phyloP scores from a whole-genome alignment of 2,329 filamentous ascomycete genomes.

The Aureobasidium sp. region DNA sequence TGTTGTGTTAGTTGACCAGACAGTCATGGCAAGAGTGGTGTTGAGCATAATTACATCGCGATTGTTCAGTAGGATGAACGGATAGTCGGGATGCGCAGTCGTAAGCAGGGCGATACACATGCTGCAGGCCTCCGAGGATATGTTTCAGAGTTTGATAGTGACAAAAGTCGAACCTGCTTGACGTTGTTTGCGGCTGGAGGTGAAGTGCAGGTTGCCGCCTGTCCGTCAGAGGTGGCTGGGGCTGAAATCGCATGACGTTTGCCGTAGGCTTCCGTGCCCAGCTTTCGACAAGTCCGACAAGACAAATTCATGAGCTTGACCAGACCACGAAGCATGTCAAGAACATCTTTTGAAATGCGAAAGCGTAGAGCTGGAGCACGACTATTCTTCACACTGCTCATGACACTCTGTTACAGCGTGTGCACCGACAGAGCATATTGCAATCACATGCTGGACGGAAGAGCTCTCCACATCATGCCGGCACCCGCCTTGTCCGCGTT shows the following conservation, averaged over 20 bases:
- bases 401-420: too few species aligned
- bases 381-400: not conserved
- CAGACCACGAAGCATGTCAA: not conserved
- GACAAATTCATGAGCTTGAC: not conserved
- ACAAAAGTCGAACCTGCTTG: not conserved
- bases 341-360: not conserved
- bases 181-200: not conserved
- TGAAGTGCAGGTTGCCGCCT: not conserved
- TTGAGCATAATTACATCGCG: constrained; percentile 34
- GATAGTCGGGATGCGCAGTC: constrained; percentile 43
- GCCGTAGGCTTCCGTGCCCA: constrained; percentile 1
- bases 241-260: not conserved
- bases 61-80: constrained; percentile 46
- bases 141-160: not conserved
- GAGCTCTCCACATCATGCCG: not conserved
- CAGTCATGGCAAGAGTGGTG: not conserved
- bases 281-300: not conserved
- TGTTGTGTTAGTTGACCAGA: not conserved
- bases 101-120: constrained; percentile 47
- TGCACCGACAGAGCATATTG: not conserved
- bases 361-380: not conserved
- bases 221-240: constrained; percentile 7
- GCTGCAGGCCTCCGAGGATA: not conserved
- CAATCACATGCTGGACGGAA: not conserved
- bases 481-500: not conserved